Conservation (phyloP, 176 grass and related monocot species). For the Rhynchospora pubera region DNA sequence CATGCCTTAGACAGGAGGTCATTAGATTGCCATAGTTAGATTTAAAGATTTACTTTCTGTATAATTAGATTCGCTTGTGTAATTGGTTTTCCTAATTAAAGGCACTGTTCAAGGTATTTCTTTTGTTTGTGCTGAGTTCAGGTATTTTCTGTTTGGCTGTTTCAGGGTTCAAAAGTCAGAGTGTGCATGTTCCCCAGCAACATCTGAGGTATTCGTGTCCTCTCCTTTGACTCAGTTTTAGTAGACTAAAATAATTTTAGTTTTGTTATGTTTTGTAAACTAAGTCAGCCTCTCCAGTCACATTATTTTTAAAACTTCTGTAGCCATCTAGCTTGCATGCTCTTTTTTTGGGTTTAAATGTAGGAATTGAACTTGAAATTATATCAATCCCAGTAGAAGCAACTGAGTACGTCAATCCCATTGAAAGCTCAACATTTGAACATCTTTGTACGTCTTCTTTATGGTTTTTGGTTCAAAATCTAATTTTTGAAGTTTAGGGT, state of each 20-base stretch:
- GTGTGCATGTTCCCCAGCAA: slow-evolving; percentile 64
- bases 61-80: no score
- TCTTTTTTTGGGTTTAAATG: no score
- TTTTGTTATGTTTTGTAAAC: not conserved
- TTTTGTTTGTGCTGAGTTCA: not conserved
- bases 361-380: no score
- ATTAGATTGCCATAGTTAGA: no score
- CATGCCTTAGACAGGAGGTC: no score
- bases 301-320: not conserved
- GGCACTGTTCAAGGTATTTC: not conserved
- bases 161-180: slow-evolving; percentile 56
- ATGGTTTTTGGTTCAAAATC: not conserved
- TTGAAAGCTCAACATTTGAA: not conserved
- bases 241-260: not conserved
- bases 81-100: no score
- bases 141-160: not conserved
- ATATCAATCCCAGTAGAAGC: not conserved
- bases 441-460: not conserved
- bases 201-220: slow-evolving; percentile 30
- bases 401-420: not conserved
- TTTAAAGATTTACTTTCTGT: no score
- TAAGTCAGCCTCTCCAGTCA: not conserved
- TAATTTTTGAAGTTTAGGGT: slow-evolving; percentile 5
- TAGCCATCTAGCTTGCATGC: no score
- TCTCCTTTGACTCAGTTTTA: not conserved